A percentile compares a stretch with the other conserved stretches of the same genome.
Evolutionary conservation across 164 flowering plant species (phyloP).

Genomic region (Berberis vulgaris): DNA sequence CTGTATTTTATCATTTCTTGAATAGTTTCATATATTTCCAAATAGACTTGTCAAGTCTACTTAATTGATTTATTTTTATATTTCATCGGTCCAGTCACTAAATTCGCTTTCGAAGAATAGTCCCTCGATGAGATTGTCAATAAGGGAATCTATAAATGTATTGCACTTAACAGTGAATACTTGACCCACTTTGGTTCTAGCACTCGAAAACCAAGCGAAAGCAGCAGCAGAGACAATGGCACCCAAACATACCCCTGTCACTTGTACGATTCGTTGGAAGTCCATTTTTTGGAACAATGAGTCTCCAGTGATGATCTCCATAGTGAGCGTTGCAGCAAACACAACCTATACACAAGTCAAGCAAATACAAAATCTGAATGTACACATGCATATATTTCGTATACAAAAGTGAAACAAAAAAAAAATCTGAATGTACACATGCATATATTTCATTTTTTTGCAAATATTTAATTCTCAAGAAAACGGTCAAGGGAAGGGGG

Average conservation of each 20-base stretch:
- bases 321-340: conserved; percentile 61
- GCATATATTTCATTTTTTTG: neutral
- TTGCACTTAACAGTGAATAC: conserved; percentile 60
- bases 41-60: too few relatives aligned
- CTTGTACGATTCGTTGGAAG: conserved; percentile 48
- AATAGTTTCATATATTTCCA: too few relatives aligned
- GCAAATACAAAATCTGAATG: too few relatives aligned
- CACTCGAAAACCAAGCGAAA: conserved; percentile 69
- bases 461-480: too few relatives aligned
- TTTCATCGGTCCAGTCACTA: conserved; percentile 47
- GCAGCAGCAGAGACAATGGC: conserved; percentile 56
- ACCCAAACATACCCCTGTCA: conserved; percentile 46
- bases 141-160: conserved; percentile 64
- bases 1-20: too few relatives aligned
- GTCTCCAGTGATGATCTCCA: conserved; percentile 61
- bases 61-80: too few relatives aligned
- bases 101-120: conserved; percentile 59
- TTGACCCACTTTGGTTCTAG: conserved; percentile 54
- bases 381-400: neutral
- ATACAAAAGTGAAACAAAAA: neutral
- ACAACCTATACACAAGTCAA: conserved; percentile 34
- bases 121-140: conserved; percentile 77
- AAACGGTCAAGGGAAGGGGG: too few relatives aligned
- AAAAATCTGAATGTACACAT: neutral
- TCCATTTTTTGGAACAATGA: conserved; percentile 80